Evolutionary conservation across 148 eudicot species (phyloP), one percentile per base, ranked within the genome.

Genomic region (Cornus florida): DNA sequence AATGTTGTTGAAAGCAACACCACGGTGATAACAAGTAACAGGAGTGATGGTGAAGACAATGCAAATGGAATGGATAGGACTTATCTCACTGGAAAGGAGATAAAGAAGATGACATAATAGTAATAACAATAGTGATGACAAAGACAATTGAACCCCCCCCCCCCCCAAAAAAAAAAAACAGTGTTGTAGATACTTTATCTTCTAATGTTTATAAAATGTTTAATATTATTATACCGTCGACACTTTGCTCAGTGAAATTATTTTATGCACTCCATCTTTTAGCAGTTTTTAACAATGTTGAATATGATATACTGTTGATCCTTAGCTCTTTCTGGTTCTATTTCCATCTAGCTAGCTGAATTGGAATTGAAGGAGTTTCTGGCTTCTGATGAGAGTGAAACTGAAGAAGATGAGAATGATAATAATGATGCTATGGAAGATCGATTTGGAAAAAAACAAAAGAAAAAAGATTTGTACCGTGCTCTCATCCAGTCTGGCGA

Each of bases 381-480:
- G 87, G 99, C 98, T 80, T 91, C 98, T 69, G 93, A 88, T 73
- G 98, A 86, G 81, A 89, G 97, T 81, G 99, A 84, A 70, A 81
- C 84, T 64, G 95, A 92, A 72, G 95, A 87, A 78, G 88, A 86
- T 46, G 91, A 81, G 22, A 77, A 83, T 70, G 86, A 71, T 23
- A 78, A 84, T 72, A 84, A 73, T 33, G 75, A 77, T 74, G 82
- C 80, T 22, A 71, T 71, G 11, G 86, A 82, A 57, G 86, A 79
- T 28, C 50, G 2, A 41, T 32, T 83, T 69, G 79, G 62, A 46
- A 91, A 87, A 81, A 89, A 82, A 69, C 82, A 73, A 62, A 88
- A 81, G 74, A 93, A 89, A 75, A 77, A 71, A 43, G 92, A 94
- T 32, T 78, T 75, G 87, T 92, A 90, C 83, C 94, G 93, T 66